Conservation (phyloP, 2,329 filamentous ascomycete species). For the Orbilia ellipsospora region DNA sequence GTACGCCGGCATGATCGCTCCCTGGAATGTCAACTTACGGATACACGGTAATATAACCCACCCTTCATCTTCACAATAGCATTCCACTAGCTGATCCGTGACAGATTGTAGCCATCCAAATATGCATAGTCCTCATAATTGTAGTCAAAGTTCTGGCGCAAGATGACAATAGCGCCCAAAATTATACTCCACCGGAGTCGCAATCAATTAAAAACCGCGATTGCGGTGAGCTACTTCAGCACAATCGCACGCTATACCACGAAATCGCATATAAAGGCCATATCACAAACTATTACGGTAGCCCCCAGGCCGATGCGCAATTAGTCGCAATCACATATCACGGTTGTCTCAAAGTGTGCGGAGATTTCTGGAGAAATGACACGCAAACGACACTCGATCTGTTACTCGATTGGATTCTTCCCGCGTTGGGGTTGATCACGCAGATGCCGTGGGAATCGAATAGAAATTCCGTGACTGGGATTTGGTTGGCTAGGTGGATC, state of each 20-base stretch:
- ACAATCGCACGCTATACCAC: slow-evolving; percentile 47
- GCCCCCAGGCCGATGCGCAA: slow-evolving; percentile 41
- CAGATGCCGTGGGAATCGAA: slow-evolving; percentile 59
- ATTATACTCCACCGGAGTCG: slow-evolving; percentile 19
- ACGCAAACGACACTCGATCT: slow-evolving; percentile 49
- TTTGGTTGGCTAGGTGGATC: slow-evolving; percentile 58
- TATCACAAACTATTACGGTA: slow-evolving; percentile 49
- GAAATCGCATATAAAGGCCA: slow-evolving; percentile 44
- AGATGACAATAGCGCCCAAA: neutral
- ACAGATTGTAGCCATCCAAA: slow-evolving; percentile 10
- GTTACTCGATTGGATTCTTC: slow-evolving; percentile 57
- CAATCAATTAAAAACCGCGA: slow-evolving; percentile 24
- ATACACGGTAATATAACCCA: slow-evolving; percentile 10
- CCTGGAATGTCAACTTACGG: slow-evolving; percentile 24
- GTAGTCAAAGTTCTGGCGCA: slow-evolving; percentile 8
- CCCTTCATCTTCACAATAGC: no score
- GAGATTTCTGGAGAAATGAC: slow-evolving; percentile 42
- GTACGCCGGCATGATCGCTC: neutral
- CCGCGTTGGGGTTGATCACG: slow-evolving; percentile 57
- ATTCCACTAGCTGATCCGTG: neutral
- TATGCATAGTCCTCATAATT: slow-evolving; percentile 12
- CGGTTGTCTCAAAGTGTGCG: slow-evolving; percentile 47
- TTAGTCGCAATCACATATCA: slow-evolving; percentile 49
- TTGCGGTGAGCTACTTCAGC: slow-evolving; percentile 42
- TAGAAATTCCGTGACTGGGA: slow-evolving; percentile 54